Evolutionary conservation across 352 stramenopile species (phyloP), one percentile per base, ranked within the genome.

Genomic region (Globisporangium carolinianum): DNA sequence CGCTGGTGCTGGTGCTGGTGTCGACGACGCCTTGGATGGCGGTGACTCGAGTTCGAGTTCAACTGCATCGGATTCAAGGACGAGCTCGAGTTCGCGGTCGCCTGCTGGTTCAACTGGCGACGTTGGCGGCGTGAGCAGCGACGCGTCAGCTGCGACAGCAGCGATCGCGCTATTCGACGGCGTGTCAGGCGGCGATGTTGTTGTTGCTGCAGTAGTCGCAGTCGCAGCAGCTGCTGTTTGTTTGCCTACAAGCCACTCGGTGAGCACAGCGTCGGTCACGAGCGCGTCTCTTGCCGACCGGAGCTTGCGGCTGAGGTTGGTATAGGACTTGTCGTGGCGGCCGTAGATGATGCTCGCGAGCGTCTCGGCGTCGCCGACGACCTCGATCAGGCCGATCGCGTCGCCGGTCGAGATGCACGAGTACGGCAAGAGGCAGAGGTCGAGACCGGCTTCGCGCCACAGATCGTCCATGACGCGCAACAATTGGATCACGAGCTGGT

Each of bases 401-500:
- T 92, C 65, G 4, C 91, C 91, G 0, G 89, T 97, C 6, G 86
- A 80, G 37, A 97, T 84, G 51, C 87, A 96, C 15, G 86, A 72
- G 63, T 98, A 97, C 0, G 89, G 78, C 2, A 72, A 79, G 1
- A 98, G 66, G 37, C 86, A 87, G 0, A 98, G 63, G 46, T 97
- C 86, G 10, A 98, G 65, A 0, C 65, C 82, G 15, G 86, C 76
- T 38, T 90, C 80, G 38, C 89, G 76, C 89, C 91, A 97, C 4
- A 98, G 58, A 32, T 88, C 73, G 58, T 97, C 87, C 87, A 98
- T 97, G 3, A 97, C 77, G 14, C 86, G 76, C 6, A 98, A 55
- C 39, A 98, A 73, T 61, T 97, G 89, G 46, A 97, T 73, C 53
- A 96, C 94, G 6, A 98, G 76, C 68, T 98, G 88, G 56, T 98